phyloP scores from a whole-genome alignment of 2,329 filamentous ascomycete species.

The Fusarium haematococcum region DNA sequence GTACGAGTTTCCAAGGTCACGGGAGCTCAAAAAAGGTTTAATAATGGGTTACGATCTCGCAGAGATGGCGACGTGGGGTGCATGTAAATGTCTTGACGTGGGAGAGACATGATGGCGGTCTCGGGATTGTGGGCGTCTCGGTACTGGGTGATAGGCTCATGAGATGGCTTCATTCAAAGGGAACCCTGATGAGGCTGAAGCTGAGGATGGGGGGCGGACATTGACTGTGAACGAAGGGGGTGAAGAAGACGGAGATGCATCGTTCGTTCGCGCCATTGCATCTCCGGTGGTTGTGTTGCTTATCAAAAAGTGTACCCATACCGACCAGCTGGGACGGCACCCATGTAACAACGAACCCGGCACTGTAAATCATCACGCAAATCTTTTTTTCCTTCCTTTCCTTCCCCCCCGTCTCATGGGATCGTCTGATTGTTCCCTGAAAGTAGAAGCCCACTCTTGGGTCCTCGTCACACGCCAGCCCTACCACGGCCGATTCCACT shows the following conservation, averaged over 20 bases:
- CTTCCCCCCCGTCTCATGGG: background rate
- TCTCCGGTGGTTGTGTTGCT: background rate
- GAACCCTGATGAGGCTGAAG: constrained; percentile 18
- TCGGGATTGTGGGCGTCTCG: background rate
- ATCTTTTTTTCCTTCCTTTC: background rate
- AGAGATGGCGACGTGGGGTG: constrained; percentile 35
- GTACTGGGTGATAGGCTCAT: background rate
- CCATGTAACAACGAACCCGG: constrained; percentile 25
- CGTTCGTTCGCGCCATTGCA: constrained; percentile 1
- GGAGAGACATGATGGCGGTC: background rate
- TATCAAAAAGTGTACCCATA: constrained; percentile 19
- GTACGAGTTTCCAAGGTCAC: constrained; percentile 13
- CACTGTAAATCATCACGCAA: constrained; percentile 30
- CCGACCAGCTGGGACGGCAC: constrained; percentile 24
- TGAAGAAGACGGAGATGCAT: constrained; percentile 12
- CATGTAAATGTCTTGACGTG: background rate
- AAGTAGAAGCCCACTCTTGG: constrained; percentile 1
- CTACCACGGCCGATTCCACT: constrained; percentile 13
- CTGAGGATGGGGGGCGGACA: background rate
- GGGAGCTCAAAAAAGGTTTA: constrained; percentile 2
- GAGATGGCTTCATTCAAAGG: background rate
- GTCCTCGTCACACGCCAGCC: background rate
- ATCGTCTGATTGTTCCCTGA: constrained; percentile 17
- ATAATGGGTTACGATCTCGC: constrained; percentile 15
- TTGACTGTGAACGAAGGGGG: background rate